Conservation (phyloP, 148 eudicot genomes). For the Limonium bicolor region DNA sequence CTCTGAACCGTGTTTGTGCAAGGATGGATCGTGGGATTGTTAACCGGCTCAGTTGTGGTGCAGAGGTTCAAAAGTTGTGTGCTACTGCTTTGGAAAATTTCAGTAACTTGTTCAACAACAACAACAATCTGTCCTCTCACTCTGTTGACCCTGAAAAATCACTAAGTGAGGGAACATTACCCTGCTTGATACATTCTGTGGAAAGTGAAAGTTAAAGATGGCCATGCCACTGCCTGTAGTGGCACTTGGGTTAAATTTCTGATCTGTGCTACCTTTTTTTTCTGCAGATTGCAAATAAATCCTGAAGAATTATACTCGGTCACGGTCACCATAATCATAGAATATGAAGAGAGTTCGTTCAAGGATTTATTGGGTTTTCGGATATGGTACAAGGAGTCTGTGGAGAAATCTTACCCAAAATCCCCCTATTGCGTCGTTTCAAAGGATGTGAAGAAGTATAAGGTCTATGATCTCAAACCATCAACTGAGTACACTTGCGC, state of each 20-base stretch:
- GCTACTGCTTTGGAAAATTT: constrained; percentile 36
- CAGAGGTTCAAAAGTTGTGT: constrained; percentile 51
- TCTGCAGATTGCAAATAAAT: constrained; percentile 29
- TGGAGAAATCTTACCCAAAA: constrained; percentile 22
- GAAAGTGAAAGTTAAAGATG: too few species aligned
- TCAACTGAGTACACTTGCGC: constrained; percentile 30
- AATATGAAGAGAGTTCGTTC: constrained; percentile 15
- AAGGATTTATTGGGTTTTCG: constrained; percentile 30
- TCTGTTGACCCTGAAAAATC: constrained; percentile 7
- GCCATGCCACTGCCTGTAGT: too few species aligned
- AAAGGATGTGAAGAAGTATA: constrained; percentile 28
- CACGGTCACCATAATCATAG: constrained; percentile 24
- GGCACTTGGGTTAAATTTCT: too few species aligned
- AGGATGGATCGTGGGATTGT: constrained; percentile 55
- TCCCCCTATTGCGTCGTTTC: constrained; percentile 25
- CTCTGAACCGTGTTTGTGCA: constrained; percentile 31
- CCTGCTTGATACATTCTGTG: not conserved
- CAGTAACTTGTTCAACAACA: constrained; percentile 17
- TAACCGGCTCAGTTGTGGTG: constrained; percentile 48
- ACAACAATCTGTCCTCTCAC: constrained; percentile 7
- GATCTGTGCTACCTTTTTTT: not conserved
- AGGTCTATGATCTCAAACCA: constrained; percentile 26
- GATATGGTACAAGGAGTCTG: constrained; percentile 33
- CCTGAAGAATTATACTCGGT: constrained; percentile 27
- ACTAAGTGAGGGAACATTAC: constrained; percentile 20